phyloP scores from a whole-genome alignment of 345 rosid genomes.

The Dovyalis caffra region DNA sequence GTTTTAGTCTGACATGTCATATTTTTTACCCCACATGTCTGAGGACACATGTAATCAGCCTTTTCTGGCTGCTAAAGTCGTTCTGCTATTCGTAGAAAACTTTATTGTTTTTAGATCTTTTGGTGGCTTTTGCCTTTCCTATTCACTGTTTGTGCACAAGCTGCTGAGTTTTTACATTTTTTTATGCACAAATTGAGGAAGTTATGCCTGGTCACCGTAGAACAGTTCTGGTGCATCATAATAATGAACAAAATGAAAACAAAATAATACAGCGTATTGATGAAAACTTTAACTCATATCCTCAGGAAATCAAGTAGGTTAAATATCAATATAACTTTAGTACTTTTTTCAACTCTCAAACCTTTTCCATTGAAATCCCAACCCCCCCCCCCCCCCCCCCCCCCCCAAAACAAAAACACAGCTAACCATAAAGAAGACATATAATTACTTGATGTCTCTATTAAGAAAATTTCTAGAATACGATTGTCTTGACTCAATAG shows the following conservation, averaged over 20 bases:
- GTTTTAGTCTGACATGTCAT: not conserved
- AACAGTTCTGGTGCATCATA: too few relatives aligned
- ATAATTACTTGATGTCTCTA: too few relatives aligned
- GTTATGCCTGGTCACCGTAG: too few relatives aligned
- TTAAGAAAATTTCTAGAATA: too few relatives aligned
- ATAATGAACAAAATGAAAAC: too few relatives aligned
- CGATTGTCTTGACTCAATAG: not conserved
- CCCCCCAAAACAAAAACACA: too few relatives aligned
- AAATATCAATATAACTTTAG: not conserved
- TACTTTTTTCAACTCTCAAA: not conserved
- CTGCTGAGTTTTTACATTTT: not conserved
- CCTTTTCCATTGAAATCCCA: not conserved
- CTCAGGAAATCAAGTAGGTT: not conserved
- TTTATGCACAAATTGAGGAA: too few relatives aligned
- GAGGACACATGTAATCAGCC: not conserved
- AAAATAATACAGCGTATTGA: too few relatives aligned
- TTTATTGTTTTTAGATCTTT: not conserved
- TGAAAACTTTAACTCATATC: too few relatives aligned
- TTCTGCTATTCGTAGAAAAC: not conserved
- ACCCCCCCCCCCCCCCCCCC: too few relatives aligned
- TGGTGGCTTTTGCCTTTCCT: not conserved
- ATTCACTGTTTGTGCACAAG: not conserved
- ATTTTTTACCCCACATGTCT: not conserved
- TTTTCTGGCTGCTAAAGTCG: not conserved
- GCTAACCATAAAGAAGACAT: not conserved